Evolutionary conservation across 2,329 filamentous ascomycete species (phyloP).

Genomic region (Peltaster fructicola): DNA sequence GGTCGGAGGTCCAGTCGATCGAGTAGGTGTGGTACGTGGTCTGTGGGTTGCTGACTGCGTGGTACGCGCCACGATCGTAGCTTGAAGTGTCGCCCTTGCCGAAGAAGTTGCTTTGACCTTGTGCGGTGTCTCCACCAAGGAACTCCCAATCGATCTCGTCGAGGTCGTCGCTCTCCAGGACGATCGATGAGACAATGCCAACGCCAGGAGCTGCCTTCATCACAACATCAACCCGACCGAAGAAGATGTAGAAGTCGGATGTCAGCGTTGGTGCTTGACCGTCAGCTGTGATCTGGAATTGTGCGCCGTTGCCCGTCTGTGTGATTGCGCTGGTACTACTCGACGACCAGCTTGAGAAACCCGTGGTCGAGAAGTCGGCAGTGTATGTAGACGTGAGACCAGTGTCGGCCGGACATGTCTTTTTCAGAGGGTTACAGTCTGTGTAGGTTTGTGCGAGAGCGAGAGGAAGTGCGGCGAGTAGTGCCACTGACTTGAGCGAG

Average conservation of each 20-base stretch:
- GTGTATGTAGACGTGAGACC: conserved; percentile 46
- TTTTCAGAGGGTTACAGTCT: conserved; percentile 58
- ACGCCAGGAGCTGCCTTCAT: conserved; percentile 32
- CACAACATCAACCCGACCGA: conserved; percentile 32
- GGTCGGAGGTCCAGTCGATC: conserved; percentile 51
- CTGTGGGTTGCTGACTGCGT: conserved; percentile 39
- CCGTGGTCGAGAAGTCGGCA: conserved; percentile 32
- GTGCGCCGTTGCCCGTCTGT: conserved; percentile 47
- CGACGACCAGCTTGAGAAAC: too few relatives aligned
- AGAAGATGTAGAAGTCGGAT: conserved; percentile 66
- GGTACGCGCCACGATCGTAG: conserved; percentile 51
- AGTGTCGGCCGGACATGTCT: conserved; percentile 50
- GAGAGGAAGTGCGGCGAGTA: conserved; percentile 25
- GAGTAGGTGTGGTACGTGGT: conserved; percentile 52
- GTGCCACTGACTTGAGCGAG: too few relatives aligned
- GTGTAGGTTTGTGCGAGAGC: conserved; percentile 57
- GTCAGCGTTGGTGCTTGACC: conserved; percentile 64
- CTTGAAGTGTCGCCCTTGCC: conserved; percentile 52
- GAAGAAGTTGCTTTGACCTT: conserved; percentile 59
- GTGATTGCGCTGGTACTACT: conserved; percentile 47
- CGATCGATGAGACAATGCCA: conserved; percentile 65
- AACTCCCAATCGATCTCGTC: conserved; percentile 84
- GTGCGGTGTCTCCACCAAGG: conserved; percentile 44
- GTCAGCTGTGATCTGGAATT: conserved; percentile 52
- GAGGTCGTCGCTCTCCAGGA: conserved; percentile 63